These are phyloP conservation scores for Leavenworthia alabamica DNA, from an alignment of 345 rosid genomes.

Conservation along the genomic window DNA sequence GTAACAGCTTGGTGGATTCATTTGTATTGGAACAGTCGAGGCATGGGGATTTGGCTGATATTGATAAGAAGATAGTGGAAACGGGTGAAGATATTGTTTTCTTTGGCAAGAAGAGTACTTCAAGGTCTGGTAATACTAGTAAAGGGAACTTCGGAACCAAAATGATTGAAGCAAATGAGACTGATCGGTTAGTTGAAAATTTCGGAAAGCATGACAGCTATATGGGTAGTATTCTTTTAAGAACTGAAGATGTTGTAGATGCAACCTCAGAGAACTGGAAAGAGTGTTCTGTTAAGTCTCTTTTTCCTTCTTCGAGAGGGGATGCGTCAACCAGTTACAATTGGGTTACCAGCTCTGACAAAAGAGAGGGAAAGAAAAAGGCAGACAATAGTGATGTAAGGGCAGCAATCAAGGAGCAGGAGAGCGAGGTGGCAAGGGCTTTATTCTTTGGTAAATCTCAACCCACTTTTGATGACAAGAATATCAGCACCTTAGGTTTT, in stretches of 20 bases:
- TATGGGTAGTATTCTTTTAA: constrained; percentile 42
- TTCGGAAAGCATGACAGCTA: constrained; percentile 29
- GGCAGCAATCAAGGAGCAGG: constrained; percentile 72
- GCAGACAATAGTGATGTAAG: constrained; percentile 43
- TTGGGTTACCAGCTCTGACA: constrained; percentile 35
- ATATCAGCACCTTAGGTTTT: constrained; percentile 38
- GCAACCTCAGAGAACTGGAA: constrained; percentile 58
- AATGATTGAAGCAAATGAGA: constrained; percentile 38
- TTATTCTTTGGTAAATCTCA: constrained; percentile 56
- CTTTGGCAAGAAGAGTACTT: constrained; percentile 47
- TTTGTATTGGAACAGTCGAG: constrained; percentile 35
- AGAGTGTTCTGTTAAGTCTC: constrained; percentile 62
- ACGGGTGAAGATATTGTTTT: constrained; percentile 53
- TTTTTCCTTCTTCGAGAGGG: constrained; percentile 56
- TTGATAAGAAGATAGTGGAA: constrained; percentile 40
- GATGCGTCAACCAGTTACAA: constrained; percentile 52
- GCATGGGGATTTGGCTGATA: constrained; percentile 24
- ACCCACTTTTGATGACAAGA: constrained; percentile 47
- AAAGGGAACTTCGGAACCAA: constrained; percentile 39
- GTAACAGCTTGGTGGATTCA: constrained; percentile 30
- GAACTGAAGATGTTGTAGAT: constrained; percentile 39
- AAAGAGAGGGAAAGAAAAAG: constrained; percentile 65
- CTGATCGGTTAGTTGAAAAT: constrained; percentile 38
- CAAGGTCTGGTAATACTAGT: constrained; percentile 52
- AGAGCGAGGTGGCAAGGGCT: constrained; percentile 87